Percentiles rank a stretch among this genome's conserved stretches.
phyloP scores from a whole-genome alignment of 441 rosid genomes.

The Arabidopsis hybrid region DNA sequence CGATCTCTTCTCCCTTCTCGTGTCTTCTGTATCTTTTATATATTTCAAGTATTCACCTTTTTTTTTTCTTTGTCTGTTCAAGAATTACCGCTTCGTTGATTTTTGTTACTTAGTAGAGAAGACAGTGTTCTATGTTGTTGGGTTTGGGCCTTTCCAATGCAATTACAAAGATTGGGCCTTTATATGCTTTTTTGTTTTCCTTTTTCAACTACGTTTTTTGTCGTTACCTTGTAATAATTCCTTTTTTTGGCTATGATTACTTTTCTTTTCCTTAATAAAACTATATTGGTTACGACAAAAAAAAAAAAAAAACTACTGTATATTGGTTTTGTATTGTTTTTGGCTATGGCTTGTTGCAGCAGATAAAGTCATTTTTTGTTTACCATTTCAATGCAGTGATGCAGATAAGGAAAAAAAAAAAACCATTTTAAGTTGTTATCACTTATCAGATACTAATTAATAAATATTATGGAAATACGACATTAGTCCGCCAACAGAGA shows the following conservation, averaged over 20 bases:
- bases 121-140: slow-evolving; percentile 25
- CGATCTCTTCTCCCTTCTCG: slow-evolving; percentile 32
- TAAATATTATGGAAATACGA: too few relatives aligned
- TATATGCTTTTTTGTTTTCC: background rate
- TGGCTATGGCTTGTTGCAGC: too few relatives aligned
- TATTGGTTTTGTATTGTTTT: too few relatives aligned
- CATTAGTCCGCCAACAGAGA: too few relatives aligned
- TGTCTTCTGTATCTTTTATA: slow-evolving; percentile 12
- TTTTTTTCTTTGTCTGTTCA: background rate
- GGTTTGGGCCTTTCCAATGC: slow-evolving; percentile 35
- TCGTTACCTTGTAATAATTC: background rate
- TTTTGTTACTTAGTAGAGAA: slow-evolving; percentile 35
- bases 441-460: too few relatives aligned
- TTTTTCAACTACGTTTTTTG: background rate
- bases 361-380: too few relatives aligned
- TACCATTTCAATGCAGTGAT: too few relatives aligned
- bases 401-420: too few relatives aligned
- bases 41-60: slow-evolving; percentile 5
- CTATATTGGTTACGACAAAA: too few relatives aligned
- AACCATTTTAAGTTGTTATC: too few relatives aligned
- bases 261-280: background rate
- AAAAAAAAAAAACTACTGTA: too few relatives aligned
- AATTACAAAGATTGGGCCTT: slow-evolving; percentile 14
- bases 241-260: slow-evolving; percentile 9
- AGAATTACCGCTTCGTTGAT: slow-evolving; percentile 27